A percentile compares a stretch with the other conserved stretches of the same genome.
Conservation (phyloP, 345 rosid species). For the Sonneratia alba region DNA sequence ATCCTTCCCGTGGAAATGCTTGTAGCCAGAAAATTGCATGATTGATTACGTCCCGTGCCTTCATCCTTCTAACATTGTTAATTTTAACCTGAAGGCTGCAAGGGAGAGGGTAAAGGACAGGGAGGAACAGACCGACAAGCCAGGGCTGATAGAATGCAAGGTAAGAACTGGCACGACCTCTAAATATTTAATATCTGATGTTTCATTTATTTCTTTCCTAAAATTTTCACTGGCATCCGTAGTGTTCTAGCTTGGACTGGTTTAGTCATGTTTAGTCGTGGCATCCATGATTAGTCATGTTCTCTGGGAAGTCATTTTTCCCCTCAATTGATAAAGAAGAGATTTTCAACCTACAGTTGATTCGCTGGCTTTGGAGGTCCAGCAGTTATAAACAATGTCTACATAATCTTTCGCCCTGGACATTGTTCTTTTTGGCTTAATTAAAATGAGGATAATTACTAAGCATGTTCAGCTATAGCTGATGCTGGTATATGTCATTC, state of each 20-base stretch:
- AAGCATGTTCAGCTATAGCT: not conserved
- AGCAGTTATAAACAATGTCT: not conserved
- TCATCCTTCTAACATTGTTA: not conserved
- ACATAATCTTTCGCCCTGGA: not conserved
- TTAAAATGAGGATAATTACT: not conserved
- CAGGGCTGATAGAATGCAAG: slow-evolving; percentile 80
- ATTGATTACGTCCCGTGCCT: not conserved
- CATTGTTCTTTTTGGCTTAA: not conserved
- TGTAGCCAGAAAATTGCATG: not conserved
- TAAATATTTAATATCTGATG: not conserved
- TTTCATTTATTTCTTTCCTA: not conserved
- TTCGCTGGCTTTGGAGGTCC: not conserved
- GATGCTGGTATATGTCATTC: not conserved
- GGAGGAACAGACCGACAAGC: slow-evolving; percentile 50
- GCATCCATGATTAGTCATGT: not conserved
- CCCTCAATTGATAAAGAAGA: not conserved
- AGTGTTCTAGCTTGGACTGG: not conserved
- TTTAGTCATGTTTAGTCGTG: not conserved
- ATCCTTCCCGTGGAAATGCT: no score
- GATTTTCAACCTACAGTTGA: not conserved
- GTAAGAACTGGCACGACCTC: slow-evolving; percentile 12
- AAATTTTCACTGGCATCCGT: not conserved
- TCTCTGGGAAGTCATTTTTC: not conserved
- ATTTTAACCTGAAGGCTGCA: slow-evolving; percentile 29
- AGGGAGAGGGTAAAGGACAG: slow-evolving; percentile 55